Conservation (phyloP, 441 rosid species). For the Isatis lusitanica region DNA sequence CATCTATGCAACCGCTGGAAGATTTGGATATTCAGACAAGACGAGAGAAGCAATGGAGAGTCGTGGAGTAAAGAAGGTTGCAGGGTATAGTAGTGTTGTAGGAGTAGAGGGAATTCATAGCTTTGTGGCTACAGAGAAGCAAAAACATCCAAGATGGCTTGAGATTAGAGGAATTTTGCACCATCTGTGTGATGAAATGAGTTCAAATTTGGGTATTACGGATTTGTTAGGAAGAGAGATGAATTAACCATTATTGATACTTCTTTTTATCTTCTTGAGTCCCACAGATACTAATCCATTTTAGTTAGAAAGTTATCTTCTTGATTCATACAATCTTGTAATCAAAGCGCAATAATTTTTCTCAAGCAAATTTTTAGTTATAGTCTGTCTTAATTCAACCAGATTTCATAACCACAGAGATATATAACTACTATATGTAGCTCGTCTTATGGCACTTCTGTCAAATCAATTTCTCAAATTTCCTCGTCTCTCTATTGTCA, state of each 20-base stretch:
- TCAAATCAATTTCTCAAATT: neutral
- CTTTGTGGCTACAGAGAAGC: conserved; percentile 50
- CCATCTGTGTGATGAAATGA: conserved; percentile 39
- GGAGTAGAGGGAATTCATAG: conserved; percentile 44
- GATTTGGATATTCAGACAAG: conserved; percentile 44
- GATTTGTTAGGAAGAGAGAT: conserved; percentile 20
- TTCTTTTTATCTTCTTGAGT: neutral
- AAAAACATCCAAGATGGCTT: conserved; percentile 43
- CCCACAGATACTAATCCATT: neutral
- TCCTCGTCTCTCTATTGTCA: neutral
- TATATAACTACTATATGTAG: neutral
- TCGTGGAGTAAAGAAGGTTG: conserved; percentile 50
- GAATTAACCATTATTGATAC: neutral
- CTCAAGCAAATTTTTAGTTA: neutral
- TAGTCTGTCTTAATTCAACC: neutral
- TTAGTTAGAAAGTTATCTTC: neutral
- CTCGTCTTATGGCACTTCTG: neutral
- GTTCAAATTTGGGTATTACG: conserved; percentile 17
- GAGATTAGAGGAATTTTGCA: conserved; percentile 37
- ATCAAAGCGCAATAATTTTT: neutral
- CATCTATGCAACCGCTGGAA: conserved; percentile 46
- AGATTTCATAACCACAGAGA: neutral
- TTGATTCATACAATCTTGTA: neutral
- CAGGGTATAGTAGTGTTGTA: conserved; percentile 50
- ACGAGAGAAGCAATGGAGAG: conserved; percentile 51